Percentiles rank a stretch among this genome's conserved stretches.
phyloP scores from a whole-genome alignment of 495 filamentous ascomycete species.

The Podospora sp. region DNA sequence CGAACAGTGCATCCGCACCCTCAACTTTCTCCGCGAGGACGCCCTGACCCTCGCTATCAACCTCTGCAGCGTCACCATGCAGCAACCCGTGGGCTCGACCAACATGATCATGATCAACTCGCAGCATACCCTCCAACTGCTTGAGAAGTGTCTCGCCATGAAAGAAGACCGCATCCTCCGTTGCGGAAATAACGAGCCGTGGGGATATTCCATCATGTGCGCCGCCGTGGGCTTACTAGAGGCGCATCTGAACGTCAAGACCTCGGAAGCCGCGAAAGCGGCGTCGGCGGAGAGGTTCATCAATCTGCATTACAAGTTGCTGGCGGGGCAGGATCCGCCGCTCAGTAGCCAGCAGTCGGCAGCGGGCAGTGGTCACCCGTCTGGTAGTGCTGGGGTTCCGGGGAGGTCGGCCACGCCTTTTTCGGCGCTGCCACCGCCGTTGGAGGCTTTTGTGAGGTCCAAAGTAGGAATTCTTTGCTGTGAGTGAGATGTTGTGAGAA shows the following conservation, averaged over 20 bases:
- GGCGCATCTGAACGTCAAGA: conserved; percentile 43
- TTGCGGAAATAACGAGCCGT: conserved; percentile 50
- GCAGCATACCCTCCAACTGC: conserved; percentile 46
- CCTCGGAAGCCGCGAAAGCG: conserved; percentile 43
- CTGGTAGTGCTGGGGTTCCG: conserved; percentile 6
- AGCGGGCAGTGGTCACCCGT: neutral
- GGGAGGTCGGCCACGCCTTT: conserved; percentile 14
- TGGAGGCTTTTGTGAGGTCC: conserved; percentile 28
- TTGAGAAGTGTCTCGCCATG: conserved; percentile 47
- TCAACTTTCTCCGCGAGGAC: conserved; percentile 47
- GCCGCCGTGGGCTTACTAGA: conserved; percentile 47
- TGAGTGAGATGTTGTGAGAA: neutral
- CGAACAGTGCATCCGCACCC: conserved; percentile 44
- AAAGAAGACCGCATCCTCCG: conserved; percentile 50
- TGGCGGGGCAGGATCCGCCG: conserved; percentile 47
- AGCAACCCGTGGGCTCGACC: conserved; percentile 48
- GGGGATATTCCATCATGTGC: conserved; percentile 50
- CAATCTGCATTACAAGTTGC: conserved; percentile 44
- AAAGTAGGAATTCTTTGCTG: conserved; percentile 27
- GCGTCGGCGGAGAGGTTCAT: conserved; percentile 44
- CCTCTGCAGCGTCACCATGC: conserved; percentile 51
- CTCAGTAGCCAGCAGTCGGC: conserved; percentile 26
- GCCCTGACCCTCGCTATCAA: conserved; percentile 45
- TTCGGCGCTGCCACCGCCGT: conserved; percentile 5
- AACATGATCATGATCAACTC: conserved; percentile 50